A percentile compares a stretch with the other conserved stretches of the same genome.
phyloP scores from a whole-genome alignment of 129 eudicot species.

The Saposhnikovia divaricata region DNA sequence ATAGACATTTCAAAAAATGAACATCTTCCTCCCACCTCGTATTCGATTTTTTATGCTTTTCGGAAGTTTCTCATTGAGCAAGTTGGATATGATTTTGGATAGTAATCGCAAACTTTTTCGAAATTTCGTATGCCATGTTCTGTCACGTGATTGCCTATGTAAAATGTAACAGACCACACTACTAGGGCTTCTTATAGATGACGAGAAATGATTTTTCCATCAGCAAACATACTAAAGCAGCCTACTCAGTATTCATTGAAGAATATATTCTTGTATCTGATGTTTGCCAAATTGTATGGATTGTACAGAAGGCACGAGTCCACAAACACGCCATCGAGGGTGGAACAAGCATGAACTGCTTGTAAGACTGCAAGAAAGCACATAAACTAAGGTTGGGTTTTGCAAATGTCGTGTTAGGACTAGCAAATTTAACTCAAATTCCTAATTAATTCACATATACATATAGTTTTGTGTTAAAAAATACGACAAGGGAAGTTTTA shows the following conservation, averaged over 20 bases:
- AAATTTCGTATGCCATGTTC: neutral
- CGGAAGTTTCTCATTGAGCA: neutral
- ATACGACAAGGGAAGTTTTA: constrained; percentile 4
- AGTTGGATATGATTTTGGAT: too few species aligned
- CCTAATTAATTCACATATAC: constrained; percentile 27
- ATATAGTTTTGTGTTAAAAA: neutral
- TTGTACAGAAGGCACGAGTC: neutral
- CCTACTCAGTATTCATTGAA: neutral
- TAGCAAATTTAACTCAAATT: constrained; percentile 20
- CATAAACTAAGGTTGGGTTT: neutral
- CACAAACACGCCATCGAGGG: neutral
- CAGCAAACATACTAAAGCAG: neutral
- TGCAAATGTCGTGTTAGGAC: neutral
- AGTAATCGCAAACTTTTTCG: neutral
- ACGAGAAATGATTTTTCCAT: neutral
- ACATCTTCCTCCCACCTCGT: neutral
- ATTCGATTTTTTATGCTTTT: too few species aligned
- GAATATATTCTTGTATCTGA: neutral
- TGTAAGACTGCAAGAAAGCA: neutral
- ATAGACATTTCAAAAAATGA: neutral
- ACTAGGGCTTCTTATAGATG: neutral
- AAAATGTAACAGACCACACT: neutral
- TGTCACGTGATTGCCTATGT: neutral
- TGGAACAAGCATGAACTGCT: neutral
- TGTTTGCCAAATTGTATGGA: too few species aligned